Base-by-base conservation (phyloP, 1,284 basidiomycete genomes). In the Apiotrichum siamense region DNA sequence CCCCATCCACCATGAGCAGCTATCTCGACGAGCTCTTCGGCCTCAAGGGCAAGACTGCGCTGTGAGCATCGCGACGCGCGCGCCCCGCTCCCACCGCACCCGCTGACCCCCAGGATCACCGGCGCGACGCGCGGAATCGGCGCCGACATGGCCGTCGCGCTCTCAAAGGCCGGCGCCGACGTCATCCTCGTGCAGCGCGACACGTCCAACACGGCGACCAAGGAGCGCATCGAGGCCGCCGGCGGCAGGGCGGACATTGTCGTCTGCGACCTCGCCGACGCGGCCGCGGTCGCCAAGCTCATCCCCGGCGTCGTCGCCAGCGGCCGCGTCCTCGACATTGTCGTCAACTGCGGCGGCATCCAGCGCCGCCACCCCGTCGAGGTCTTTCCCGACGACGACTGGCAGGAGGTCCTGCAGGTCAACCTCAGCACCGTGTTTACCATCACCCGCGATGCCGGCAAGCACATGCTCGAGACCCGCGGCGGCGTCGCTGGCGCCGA, bases 291-390 rank as follows among this genome's bases (percentile, higher is more conserved):
- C 59, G 83, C 80, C 62, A 77, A 80, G 46, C 76, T 77, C 46
- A 86, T 88, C 24, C 76, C 85, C 18, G 74, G 42, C 1, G 45
- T 59, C 21, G 72, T 77, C 52, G 81, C 85, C 77, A 80, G 77
- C 38, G 73, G 73, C 7, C 58, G 63, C 49, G 76, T 81, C 49
- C 84, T 97, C 59, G 84, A 96, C 70, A 79, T 96, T 60, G 81
- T 97, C 42, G 82, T 97, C 70, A 94, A 97, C 75, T 96, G 91
- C 70, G 93, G 88, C 39, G 93, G 92, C 43, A 96, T 97, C 63
- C 91, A 96, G 73, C 80, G 89, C 65, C 79, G 90, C 72, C 83
- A 85, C 50, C 86, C 87, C 51, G 83, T 84, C 37, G 81, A 88
- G 61, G 79, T 83, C 62, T 97, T 97, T 72, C 77, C 82, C 33